Evolutionary conservation across 2,329 filamentous ascomycete genomes (phyloP), one percentile per base, ranked within the genome.

Genomic region (Sporothrix inflata): DNA sequence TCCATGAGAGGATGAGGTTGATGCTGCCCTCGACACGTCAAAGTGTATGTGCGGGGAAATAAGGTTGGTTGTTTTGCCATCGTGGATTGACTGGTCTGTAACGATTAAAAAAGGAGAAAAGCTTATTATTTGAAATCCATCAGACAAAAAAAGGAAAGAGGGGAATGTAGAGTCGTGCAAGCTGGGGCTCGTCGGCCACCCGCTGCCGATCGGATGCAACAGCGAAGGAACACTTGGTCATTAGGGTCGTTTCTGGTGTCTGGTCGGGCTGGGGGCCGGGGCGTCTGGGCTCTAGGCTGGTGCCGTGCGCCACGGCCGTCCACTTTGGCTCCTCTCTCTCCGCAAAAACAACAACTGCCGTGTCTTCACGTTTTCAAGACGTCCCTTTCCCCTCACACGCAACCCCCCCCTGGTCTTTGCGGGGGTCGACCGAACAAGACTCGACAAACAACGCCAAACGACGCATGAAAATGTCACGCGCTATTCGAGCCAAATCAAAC

Each of bases 121-220:
- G n/a, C 49, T 24, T 11, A 12, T 9, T 24, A 9, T 12, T 53
- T 4, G n/a, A 12, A 51, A 6, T 51, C 16, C n/a, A 3, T 21
- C 2, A 6, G 19, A 51, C 19, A 21, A 21, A 19, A 51, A 51
- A 51, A 7, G 5, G 19, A 30, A 11, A 30, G 51, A 19, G n/a
- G 27, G 1, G 5, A 6, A 34, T 6, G 6, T 6, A 34, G 30
- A 34, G 30, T 34, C 30, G 30, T 34, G 30, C 30, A 14, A 57
- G 27, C 27, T 57, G 27, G 27, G 57, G 9, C 7, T 24, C n/a
- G 7, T 42, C 57, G 34, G 57, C 57, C 34, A 1, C 21, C 57
- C 57, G 11, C 34, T 63, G 34, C 57, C 57, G 57, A 63, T 63
- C 57, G 57, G 57, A 63, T 63, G 34, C 57, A 63, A 63, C 57